A percentile compares a stretch with the other conserved stretches of the same genome.
Evolutionary conservation across 2,329 filamentous ascomycete species (phyloP).

Genomic region (Phaeosphaeriaceae sp.): DNA sequence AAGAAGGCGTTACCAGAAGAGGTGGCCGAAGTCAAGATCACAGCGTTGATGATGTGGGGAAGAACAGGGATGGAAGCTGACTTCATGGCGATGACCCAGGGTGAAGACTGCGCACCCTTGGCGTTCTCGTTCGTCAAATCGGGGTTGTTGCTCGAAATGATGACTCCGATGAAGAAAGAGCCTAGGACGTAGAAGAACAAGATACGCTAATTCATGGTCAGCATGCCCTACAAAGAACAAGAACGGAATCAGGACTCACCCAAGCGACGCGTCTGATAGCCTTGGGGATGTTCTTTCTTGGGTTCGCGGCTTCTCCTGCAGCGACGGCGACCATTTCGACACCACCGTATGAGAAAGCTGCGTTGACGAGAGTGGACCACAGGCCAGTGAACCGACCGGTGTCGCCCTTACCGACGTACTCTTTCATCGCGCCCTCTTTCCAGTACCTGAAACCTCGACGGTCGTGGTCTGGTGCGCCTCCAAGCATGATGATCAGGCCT

Average conservation of each 20-base stretch:
- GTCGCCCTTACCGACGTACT: constrained; percentile 58
- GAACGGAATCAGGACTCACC: background rate
- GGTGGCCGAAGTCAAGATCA: constrained; percentile 75
- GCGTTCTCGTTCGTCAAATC: constrained; percentile 56
- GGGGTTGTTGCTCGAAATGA: constrained; percentile 63
- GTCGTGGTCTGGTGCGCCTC: constrained; percentile 44
- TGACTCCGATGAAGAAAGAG: constrained; percentile 65
- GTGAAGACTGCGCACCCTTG: constrained; percentile 45
- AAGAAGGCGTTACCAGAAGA: constrained; percentile 74
- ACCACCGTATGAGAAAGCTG: constrained; percentile 50
- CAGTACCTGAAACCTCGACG: constrained; percentile 70
- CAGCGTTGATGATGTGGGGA: constrained; percentile 76
- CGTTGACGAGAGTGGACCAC: constrained; percentile 63
- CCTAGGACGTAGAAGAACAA: constrained; percentile 61
- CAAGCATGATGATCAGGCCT: constrained; percentile 45
- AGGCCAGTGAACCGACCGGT: constrained; percentile 71
- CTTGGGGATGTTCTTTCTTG: constrained; percentile 57
- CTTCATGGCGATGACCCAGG: constrained; percentile 69
- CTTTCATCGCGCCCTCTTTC: constrained; percentile 64
- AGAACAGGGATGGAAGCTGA: constrained; percentile 72
- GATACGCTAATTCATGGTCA: constrained; percentile 47
- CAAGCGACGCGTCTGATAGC: constrained; percentile 63
- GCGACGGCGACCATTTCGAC: constrained; percentile 49
- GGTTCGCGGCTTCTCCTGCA: constrained; percentile 46
- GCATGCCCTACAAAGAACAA: background rate